Conservation (phyloP, 768 basidiomycete species). For the Russula virescens region DNA sequence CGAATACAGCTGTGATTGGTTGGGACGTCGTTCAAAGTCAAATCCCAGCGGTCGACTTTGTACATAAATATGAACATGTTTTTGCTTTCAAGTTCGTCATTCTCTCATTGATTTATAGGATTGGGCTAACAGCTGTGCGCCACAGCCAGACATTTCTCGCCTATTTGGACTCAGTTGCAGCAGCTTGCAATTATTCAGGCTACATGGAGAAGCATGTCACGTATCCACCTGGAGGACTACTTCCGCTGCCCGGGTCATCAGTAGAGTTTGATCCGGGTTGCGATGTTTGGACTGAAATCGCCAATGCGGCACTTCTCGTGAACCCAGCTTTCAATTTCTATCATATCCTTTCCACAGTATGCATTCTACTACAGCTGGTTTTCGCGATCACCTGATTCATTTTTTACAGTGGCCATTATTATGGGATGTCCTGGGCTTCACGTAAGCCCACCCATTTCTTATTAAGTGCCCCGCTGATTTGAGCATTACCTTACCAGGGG, state of each 20-base stretch:
- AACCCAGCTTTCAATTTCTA: constrained; percentile 79
- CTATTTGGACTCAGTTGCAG: constrained; percentile 48
- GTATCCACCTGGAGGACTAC: constrained; percentile 58
- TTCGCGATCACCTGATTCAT: background rate
- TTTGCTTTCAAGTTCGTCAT: constrained; percentile 63
- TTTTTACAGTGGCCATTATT: constrained; percentile 48
- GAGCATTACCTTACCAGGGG: background rate
- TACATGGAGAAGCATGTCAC: constrained; percentile 59
- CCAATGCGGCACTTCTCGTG: constrained; percentile 52
- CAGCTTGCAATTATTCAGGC: constrained; percentile 51
- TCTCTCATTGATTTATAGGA: background rate
- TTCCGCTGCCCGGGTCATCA: constrained; percentile 64
- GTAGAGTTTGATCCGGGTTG: constrained; percentile 45
- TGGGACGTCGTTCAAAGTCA: constrained; percentile 61
- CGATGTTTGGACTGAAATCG: constrained; percentile 63
- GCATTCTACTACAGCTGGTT: background rate
- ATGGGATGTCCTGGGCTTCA: constrained; percentile 66
- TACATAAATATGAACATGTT: constrained; percentile 63
- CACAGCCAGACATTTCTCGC: constrained; percentile 55
- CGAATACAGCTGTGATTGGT: constrained; percentile 44
- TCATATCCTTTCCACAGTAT: constrained; percentile 60
- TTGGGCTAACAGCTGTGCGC: background rate
- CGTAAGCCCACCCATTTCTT: background rate
- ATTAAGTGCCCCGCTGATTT: background rate
- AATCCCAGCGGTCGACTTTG: constrained; percentile 70